Percentiles rank a stretch among this genome's conserved stretches.
Evolutionary conservation across 1,284 basidiomycete species (phyloP).

Genomic region (Phenoliferia sp.): DNA sequence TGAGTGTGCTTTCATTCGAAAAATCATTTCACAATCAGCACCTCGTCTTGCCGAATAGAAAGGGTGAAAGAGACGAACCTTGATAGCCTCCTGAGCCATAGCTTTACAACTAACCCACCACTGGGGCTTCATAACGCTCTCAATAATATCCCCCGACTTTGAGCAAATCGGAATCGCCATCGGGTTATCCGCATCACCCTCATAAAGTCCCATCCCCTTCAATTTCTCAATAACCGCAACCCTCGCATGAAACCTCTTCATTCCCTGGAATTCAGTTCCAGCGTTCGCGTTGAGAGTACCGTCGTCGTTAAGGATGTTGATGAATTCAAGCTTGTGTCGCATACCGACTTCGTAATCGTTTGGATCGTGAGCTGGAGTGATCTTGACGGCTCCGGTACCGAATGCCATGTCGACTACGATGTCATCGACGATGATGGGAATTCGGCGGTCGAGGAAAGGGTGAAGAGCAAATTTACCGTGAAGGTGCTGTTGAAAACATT

Average conservation of each 20-base stretch:
- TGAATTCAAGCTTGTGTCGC: conserved; percentile 84
- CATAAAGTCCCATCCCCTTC: conserved; percentile 77
- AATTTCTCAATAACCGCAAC: conserved; percentile 77
- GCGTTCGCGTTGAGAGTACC: conserved; percentile 93
- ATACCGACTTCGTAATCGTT: conserved; percentile 95
- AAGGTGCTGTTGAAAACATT: conserved; percentile 60
- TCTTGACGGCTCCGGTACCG: conserved; percentile 98
- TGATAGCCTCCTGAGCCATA: conserved; percentile 82
- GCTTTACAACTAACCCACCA: conserved; percentile 98
- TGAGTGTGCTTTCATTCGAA: conserved; percentile 60
- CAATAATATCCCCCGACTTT: conserved; percentile 94
- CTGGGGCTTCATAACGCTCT: conserved; percentile 93
- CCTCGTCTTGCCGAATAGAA: too few relatives aligned
- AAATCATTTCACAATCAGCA: neutral
- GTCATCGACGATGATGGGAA: conserved; percentile 81
- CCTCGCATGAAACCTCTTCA: conserved; percentile 94
- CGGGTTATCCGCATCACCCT: conserved; percentile 91
- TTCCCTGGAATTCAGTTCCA: conserved; percentile 62
- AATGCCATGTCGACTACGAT: conserved; percentile 91
- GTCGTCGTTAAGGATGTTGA: conserved; percentile 95
- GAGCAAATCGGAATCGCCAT: conserved; percentile 92
- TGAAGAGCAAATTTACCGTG: conserved; percentile 90
- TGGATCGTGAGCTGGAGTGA: conserved; percentile 97
- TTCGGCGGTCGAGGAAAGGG: conserved; percentile 80
- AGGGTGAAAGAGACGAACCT: conserved; percentile 49